A percentile compares a stretch with the other conserved stretches of the same genome.
Conservation (phyloP, 805 yeast genomes). For the Myxozyma udenii region DNA sequence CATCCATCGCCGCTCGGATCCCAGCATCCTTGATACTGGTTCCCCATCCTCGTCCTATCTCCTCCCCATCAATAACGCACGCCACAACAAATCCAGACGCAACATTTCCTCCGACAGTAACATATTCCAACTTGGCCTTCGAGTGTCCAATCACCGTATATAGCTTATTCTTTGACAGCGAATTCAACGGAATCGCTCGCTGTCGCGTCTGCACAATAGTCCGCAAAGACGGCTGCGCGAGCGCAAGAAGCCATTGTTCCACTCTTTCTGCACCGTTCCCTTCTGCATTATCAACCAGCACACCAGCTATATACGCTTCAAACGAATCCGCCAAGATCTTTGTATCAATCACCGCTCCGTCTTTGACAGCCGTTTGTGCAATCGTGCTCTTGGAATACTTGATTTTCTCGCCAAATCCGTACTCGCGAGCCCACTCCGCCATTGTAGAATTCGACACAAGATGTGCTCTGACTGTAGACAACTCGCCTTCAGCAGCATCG, state of each 20-base stretch:
- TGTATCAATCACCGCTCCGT: conserved; percentile 30
- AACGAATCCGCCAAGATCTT: conserved; percentile 85
- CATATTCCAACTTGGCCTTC: conserved; percentile 56
- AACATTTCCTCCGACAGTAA: conserved; percentile 41
- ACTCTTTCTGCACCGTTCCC: conserved; percentile 34
- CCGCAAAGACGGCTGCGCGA: conserved; percentile 2
- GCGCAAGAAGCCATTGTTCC: conserved; percentile 40
- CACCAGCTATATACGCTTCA: conserved; percentile 91
- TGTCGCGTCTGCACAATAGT: conserved; percentile 3
- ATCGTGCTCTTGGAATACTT: conserved; percentile 46
- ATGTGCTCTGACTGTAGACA: conserved; percentile 65
- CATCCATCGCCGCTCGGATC: conserved; percentile 77
- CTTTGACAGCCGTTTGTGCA: conserved; percentile 31
- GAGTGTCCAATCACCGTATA: conserved; percentile 75
- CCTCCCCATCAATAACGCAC: conserved; percentile 61
- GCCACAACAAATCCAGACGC: conserved; percentile 60
- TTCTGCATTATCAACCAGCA: conserved; percentile 55
- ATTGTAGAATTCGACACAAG: conserved; percentile 72
- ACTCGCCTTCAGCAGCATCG: conserved; percentile 71
- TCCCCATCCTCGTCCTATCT: conserved; percentile 71
- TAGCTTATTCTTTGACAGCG: conserved; percentile 71
- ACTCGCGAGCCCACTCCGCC: conserved; percentile 64
- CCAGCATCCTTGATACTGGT: conserved; percentile 74
- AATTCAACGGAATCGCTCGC: conserved; percentile 39
- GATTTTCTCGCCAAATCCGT: conserved; percentile 61